A percentile compares a stretch with the other conserved stretches of the same genome.
Evolutionary conservation across 2,329 filamentous ascomycete species (phyloP).

Genomic region (Parastagonospora avenae): DNA sequence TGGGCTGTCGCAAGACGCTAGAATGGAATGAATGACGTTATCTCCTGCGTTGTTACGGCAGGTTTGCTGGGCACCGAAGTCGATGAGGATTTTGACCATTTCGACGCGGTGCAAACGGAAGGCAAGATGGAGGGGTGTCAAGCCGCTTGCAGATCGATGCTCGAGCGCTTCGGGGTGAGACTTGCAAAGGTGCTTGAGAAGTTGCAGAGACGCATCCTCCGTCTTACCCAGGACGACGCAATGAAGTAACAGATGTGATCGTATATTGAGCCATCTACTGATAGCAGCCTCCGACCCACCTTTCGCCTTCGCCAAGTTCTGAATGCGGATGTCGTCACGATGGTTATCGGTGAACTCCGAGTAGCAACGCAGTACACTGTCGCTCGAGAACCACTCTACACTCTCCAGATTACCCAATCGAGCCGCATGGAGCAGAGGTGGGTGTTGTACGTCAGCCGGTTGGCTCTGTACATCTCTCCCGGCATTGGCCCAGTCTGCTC

Average conservation of each 20-base stretch:
- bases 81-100: constrained; percentile 66
- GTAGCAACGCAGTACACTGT: constrained; percentile 71
- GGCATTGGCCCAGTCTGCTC: constrained; percentile 67
- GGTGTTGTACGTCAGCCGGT: constrained; percentile 27
- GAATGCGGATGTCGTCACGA: constrained; percentile 65
- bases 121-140: constrained; percentile 73
- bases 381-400: constrained; percentile 78
- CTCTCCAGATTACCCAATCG: constrained; percentile 64
- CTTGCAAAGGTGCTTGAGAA: constrained; percentile 71
- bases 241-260: constrained; percentile 63
- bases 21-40: constrained; percentile 70
- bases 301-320: constrained; percentile 63
- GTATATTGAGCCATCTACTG: constrained; percentile 60
- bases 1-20: constrained; percentile 18
- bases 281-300: constrained; percentile 70
- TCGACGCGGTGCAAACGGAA: constrained; percentile 61
- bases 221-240: constrained; percentile 53
- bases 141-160: constrained; percentile 59
- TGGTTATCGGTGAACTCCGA: constrained; percentile 69
- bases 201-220: constrained; percentile 51
- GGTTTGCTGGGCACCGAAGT: constrained; percentile 72
- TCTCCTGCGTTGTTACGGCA: constrained; percentile 63
- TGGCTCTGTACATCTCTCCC: constrained; percentile 11
- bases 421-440: constrained; percentile 67
- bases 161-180: constrained; percentile 67